Evolutionary conservation across 164 flowering plant genomes (phyloP), one percentile per base, ranked within the genome.

Genomic region (Hamamelis virginiana): DNA sequence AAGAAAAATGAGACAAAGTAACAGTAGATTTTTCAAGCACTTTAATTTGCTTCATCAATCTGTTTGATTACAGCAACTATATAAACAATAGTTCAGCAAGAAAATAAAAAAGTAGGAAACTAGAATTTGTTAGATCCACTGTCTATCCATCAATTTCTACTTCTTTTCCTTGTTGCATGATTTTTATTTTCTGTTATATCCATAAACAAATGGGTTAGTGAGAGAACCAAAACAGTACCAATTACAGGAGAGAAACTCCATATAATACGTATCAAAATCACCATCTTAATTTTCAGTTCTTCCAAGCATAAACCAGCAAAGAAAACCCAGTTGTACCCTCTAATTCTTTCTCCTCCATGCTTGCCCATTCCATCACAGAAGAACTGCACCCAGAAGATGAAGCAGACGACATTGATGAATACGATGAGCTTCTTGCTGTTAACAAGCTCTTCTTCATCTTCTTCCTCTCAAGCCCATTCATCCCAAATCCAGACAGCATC

Each of bases 321-420:
- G 94, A 87, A 75, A 90, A 92, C 10, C 90, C 97, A 64, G 66
- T 51, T 4, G 80, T 81, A 14, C 76, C 75, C 47, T 76, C 80
- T 64, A 86, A 59, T 66, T 88, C 89, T 19, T 46, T 79, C 60
- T 90, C 92, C 73, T 90, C 97, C 70, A 50, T 62, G 69, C 85
- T 92, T 0, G 85, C 86, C 97, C 97, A 92, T 41, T 92, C 94
- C 89, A 90, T 73, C 11, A 90, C 90, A 0, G 95, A 84, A 4
- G 87, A 90, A 56, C 86, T 78, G 26, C 86, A 69, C 0, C 77
- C 86, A 0, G 90, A 88, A 4, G 91, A 88, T 44, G 50, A 63
- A 3, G 77, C 85, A 0, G 97, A 87, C 1, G 92, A 86, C 51
- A 85, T 70, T 2, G 92, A 89, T 4, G 92, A 88, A 0, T 90